phyloP scores from a whole-genome alignment of 352 stramenopile genomes.

The Phytophthora palmivora region DNA sequence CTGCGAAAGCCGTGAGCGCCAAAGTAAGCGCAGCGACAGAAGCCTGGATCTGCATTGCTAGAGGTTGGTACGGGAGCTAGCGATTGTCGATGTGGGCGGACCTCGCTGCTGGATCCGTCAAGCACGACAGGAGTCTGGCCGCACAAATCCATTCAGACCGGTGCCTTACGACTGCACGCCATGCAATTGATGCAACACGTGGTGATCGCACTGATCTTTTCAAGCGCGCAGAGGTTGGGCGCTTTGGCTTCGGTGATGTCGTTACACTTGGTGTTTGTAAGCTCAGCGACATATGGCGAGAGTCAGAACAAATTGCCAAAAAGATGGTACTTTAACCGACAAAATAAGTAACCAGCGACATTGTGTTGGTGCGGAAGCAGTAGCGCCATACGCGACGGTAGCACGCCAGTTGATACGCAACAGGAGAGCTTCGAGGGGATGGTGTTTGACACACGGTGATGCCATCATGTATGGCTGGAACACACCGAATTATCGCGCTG shows the following conservation, averaged over 20 bases:
- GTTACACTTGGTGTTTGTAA: slow-evolving; percentile 10
- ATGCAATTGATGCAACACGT: slow-evolving; percentile 21
- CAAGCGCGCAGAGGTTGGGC: slow-evolving; percentile 6
- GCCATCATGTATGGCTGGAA: background rate
- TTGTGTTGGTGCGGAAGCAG: background rate
- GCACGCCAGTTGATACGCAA: too few relatives aligned
- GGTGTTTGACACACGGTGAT: too few relatives aligned
- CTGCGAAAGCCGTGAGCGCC: slow-evolving; percentile 30
- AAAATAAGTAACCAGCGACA: background rate
- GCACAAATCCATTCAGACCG: slow-evolving; percentile 29
- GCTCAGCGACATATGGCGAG: background rate
- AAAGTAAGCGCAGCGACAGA: slow-evolving; percentile 29
- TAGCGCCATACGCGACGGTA: too few relatives aligned
- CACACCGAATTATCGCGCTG: slow-evolving; percentile 6
- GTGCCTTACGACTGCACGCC: slow-evolving; percentile 26
- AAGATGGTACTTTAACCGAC: slow-evolving; percentile 3
- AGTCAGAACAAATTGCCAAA: slow-evolving; percentile 5
- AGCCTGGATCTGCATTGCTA: slow-evolving; percentile 29
- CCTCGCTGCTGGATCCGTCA: slow-evolving; percentile 11
- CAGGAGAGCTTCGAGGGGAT: background rate
- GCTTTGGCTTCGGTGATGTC: background rate
- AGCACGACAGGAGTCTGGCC: slow-evolving; percentile 19
- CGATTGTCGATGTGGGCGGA: slow-evolving; percentile 36
- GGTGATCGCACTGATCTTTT: slow-evolving; percentile 10
- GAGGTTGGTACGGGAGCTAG: slow-evolving; percentile 14